Percentiles rank a stretch among this genome's conserved stretches.
Conservation (phyloP, 1,284 basidiomycete species). For the Phylloporus sp. region DNA sequence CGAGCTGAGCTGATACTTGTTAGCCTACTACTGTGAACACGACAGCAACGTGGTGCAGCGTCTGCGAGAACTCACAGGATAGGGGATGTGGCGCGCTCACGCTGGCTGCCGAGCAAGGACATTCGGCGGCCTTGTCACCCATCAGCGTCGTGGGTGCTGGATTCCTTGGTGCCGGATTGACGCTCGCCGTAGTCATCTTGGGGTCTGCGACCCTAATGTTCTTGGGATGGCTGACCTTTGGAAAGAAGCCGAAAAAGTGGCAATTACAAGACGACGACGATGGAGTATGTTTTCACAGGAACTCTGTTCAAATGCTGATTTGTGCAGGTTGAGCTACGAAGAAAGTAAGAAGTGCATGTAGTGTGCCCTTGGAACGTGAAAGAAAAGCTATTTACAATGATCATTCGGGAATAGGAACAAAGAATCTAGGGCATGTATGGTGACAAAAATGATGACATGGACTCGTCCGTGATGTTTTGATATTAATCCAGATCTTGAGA, state of each 20-base stretch:
- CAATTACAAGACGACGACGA: constrained; percentile 20
- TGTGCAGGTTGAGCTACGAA: constrained; percentile 35
- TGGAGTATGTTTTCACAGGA: constrained; percentile 23
- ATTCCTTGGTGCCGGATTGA: constrained; percentile 70
- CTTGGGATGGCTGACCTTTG: constrained; percentile 55
- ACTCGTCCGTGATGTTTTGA: constrained; percentile 30
- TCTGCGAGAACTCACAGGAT: constrained; percentile 61
- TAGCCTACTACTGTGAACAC: constrained; percentile 61
- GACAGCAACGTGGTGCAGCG: constrained; percentile 64
- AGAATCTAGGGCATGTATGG: constrained; percentile 29
- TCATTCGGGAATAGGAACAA: constrained; percentile 6
- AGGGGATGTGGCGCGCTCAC: constrained; percentile 64
- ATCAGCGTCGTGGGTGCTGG: constrained; percentile 68
- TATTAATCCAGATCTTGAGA: constrained; percentile 29
- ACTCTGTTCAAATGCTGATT: constrained; percentile 14
- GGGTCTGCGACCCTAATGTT: constrained; percentile 52
- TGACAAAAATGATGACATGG: constrained; percentile 22
- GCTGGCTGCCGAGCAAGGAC: constrained; percentile 45
- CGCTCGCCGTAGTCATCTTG: constrained; percentile 52
- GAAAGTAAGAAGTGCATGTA: constrained; percentile 16
- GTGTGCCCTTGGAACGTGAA: constrained; percentile 1
- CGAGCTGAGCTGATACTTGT: constrained; percentile 11
- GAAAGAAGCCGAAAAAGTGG: constrained; percentile 26
- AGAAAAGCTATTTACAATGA: not conserved
- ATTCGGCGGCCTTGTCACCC: constrained; percentile 42